Evolutionary conservation across 2,329 filamentous ascomycete genomes (phyloP).

Genomic region (Hymenoscyphus fructigenus): DNA sequence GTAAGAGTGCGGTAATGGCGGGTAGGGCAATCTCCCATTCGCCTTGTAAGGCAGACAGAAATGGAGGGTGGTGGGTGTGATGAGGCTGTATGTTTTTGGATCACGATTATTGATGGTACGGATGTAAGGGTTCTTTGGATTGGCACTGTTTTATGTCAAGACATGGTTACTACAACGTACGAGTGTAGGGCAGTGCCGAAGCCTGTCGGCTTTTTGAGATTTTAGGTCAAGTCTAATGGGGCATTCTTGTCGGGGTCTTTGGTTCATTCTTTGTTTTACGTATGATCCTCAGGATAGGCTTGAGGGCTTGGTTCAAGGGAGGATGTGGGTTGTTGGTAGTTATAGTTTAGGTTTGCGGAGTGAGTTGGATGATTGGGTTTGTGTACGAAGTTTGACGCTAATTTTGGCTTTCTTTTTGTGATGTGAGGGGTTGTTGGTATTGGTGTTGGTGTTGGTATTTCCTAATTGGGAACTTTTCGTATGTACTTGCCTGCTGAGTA

Average conservation of each 20-base stretch:
- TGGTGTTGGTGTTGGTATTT: not conserved
- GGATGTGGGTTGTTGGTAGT: not conserved
- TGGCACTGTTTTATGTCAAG: no score
- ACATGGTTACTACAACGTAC: no score
- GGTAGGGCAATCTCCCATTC: no score
- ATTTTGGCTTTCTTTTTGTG: not conserved
- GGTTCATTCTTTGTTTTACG: not conserved
- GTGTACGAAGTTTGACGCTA: not conserved
- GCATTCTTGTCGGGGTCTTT: not conserved
- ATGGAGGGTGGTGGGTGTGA: no score
- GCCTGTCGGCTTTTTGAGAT: no score
- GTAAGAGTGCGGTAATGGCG: no score
- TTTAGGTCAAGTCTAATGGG: no score
- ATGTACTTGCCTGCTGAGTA: not conserved
- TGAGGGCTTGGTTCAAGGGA: not conserved
- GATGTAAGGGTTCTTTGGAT: no score
- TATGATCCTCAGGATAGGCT: not conserved
- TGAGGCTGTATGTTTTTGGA: no score
- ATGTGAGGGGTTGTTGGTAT: not conserved
- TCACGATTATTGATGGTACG: no score
- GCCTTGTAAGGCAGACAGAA: no score
- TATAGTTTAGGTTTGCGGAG: not conserved
- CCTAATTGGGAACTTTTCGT: not conserved
- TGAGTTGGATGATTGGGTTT: not conserved
- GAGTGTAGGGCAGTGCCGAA: no score